Conservation (phyloP, 139 green algal species). For the Micromonas commoda region DNA sequence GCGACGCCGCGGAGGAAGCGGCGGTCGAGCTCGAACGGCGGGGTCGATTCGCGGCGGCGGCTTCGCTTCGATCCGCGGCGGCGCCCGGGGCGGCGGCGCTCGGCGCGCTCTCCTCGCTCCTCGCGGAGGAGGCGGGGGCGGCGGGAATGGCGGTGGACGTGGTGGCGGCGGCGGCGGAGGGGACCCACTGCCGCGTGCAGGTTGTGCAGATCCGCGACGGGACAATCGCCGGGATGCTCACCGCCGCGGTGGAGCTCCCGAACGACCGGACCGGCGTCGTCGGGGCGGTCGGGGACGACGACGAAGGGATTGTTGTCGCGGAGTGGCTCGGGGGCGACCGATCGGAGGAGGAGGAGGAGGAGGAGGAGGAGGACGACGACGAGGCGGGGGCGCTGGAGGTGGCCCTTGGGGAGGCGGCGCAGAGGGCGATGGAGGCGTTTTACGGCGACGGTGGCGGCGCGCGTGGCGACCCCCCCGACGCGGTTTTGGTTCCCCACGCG, state of each 20-base stretch:
- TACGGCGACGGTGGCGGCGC: background rate
- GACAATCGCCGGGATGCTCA: background rate
- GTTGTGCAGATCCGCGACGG: constrained; percentile 6
- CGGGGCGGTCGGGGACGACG: too few relatives aligned
- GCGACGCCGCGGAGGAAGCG: background rate
- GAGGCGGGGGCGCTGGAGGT: background rate
- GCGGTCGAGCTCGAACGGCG: background rate
- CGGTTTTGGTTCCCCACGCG: background rate
- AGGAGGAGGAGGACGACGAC: background rate
- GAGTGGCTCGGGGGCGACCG: too few relatives aligned
- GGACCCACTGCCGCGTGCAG: background rate
- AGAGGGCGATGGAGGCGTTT: background rate
- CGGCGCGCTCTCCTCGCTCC: background rate
- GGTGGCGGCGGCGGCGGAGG: background rate
- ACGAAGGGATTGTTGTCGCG: background rate
- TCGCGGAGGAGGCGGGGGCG: background rate
- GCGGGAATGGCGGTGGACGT: background rate
- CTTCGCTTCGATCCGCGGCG: background rate
- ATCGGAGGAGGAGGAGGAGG: background rate
- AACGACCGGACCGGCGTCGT: background rate
- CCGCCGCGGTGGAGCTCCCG: background rate
- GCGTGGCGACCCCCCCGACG: background rate
- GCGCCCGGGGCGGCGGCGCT: background rate
- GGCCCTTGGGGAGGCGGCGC: background rate
- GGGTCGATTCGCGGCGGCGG: background rate